These are phyloP conservation scores for Zanthoxylum bungeanum DNA, from an alignment of 345 rosid genomes.

Conservation along the genomic window DNA sequence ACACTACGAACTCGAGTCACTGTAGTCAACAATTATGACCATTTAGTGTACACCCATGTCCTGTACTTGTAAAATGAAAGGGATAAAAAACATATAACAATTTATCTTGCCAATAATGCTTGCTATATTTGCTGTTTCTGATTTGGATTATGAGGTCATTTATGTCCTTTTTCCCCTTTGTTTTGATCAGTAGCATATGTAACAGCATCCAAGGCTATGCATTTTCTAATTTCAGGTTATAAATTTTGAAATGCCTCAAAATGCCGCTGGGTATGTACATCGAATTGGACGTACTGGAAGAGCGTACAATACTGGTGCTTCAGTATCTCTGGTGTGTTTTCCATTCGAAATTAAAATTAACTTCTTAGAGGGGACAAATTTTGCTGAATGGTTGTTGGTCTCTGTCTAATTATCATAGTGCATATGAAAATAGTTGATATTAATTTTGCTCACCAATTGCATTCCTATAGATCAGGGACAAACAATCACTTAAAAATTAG, in stretches of 20 bases:
- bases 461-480: background rate
- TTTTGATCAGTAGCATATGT: too few relatives aligned
- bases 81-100: background rate
- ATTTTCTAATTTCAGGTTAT: slow-evolving; percentile 51
- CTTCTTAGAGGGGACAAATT: background rate
- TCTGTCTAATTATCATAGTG: background rate
- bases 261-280: slow-evolving; percentile 74
- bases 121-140: background rate
- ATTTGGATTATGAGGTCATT: background rate
- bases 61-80: too few relatives aligned
- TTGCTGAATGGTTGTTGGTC: background rate
- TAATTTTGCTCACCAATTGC: background rate
- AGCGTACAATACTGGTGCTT: slow-evolving; percentile 68
- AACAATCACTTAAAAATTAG: background rate
- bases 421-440: background rate
- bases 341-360: background rate
- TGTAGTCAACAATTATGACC: too few relatives aligned
- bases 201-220: background rate
- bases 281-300: slow-evolving; percentile 96
- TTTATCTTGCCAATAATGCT: too few relatives aligned
- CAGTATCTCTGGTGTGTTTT: slow-evolving; percentile 75
- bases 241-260: slow-evolving; percentile 81
- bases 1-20: too few relatives aligned
- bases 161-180: background rate
- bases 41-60: too few relatives aligned